Evolutionary conservation across 2,329 filamentous ascomycete species (phyloP).

Genomic region (Paecilomyces formosus): DNA sequence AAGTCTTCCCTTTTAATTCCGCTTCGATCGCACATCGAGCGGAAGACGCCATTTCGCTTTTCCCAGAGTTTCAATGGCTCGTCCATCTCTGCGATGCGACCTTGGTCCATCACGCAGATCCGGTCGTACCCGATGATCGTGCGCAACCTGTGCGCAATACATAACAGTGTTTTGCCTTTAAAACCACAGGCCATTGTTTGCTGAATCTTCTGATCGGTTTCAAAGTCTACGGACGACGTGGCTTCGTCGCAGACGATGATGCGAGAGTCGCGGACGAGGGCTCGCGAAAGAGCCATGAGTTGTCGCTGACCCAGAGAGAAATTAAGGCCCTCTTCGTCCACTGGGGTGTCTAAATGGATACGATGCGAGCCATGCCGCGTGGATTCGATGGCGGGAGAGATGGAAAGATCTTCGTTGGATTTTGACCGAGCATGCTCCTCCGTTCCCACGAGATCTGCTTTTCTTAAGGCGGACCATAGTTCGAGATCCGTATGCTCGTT

Average conservation of each 20-base stretch:
- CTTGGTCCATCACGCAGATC: slow-evolving; percentile 93
- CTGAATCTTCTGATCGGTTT: slow-evolving; percentile 95
- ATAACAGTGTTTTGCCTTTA: slow-evolving; percentile 77
- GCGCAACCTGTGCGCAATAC: slow-evolving; percentile 84
- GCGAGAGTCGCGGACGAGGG: slow-evolving; percentile 75
- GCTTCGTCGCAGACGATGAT: slow-evolving; percentile 98
- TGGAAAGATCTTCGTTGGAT: slow-evolving; percentile 28
- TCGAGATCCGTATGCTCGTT: slow-evolving; percentile 39
- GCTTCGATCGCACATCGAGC: slow-evolving; percentile 81
- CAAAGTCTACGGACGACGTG: slow-evolving; percentile 87
- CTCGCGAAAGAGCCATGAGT: slow-evolving; percentile 87
- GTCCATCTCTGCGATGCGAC: slow-evolving; percentile 79
- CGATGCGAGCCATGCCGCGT: slow-evolving; percentile 29
- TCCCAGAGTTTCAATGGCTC: slow-evolving; percentile 67
- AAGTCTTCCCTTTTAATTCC: slow-evolving; percentile 55
- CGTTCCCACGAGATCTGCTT: slow-evolving; percentile 39
- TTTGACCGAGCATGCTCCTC: slow-evolving; percentile 37
- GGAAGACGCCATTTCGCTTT: slow-evolving; percentile 65
- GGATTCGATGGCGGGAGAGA: slow-evolving; percentile 8
- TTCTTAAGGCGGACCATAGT: slow-evolving; percentile 40
- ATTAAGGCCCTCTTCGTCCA: slow-evolving; percentile 93
- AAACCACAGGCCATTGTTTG: slow-evolving; percentile 79
- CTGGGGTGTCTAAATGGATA: slow-evolving; percentile 73
- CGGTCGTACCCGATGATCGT: slow-evolving; percentile 93
- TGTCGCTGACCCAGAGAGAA: slow-evolving; percentile 93